Percentiles rank a stretch among this genome's conserved stretches.
Evolutionary conservation across 169 alveolate genomes (phyloP).

Genomic region (Besnoitia besnoiti): DNA sequence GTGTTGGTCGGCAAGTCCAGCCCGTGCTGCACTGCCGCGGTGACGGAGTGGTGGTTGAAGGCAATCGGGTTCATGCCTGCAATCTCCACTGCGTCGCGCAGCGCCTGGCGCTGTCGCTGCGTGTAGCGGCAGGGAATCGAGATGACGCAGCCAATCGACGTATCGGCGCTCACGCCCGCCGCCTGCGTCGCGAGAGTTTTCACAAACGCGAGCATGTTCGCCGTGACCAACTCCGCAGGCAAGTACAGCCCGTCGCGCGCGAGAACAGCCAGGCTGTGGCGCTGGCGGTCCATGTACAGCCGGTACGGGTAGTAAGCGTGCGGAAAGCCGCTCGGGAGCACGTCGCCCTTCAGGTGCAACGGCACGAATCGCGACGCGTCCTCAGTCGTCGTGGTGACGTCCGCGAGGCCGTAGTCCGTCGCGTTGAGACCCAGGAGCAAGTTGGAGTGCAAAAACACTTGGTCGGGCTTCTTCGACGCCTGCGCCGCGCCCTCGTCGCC

Average conservation of each 20-base stretch:
- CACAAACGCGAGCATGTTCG: conserved; percentile 34
- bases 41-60: conserved; percentile 50
- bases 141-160: conserved; percentile 48
- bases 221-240: conserved; percentile 53
- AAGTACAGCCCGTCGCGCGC: conserved; percentile 29
- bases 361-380: background rate
- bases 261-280: conserved; percentile 3
- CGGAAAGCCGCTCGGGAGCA: background rate
- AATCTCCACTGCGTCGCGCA: conserved; percentile 65
- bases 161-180: background rate
- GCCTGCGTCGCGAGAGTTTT: conserved; percentile 44
- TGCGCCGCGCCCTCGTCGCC: conserved; percentile 63
- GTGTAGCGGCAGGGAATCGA: conserved; percentile 62
- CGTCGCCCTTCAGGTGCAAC: background rate
- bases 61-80: conserved; percentile 62
- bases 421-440: conserved; percentile 42
- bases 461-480: conserved; percentile 48
- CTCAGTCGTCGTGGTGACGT: background rate
- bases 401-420: background rate
- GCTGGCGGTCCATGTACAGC: background rate
- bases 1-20: conserved; percentile 52
- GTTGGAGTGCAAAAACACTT: conserved; percentile 21
- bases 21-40: conserved; percentile 71
- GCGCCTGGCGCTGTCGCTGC: conserved; percentile 68
- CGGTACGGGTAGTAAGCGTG: conserved; percentile 35